These are phyloP conservation scores for Tephrocybe rancida DNA, from an alignment of 768 basidiomycete genomes.

Conservation along the genomic window DNA sequence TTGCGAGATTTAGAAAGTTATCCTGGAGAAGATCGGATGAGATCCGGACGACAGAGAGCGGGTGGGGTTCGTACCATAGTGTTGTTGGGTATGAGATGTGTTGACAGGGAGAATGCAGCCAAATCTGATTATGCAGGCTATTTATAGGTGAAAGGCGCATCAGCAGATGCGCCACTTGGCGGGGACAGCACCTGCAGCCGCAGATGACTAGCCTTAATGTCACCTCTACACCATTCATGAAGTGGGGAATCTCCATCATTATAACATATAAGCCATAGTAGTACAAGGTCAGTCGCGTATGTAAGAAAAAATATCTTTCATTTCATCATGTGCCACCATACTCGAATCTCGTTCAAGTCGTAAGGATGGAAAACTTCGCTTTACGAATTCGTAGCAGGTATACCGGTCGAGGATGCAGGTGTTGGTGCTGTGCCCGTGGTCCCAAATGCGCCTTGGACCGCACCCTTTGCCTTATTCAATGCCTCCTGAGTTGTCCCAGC, in stretches of 20 bases:
- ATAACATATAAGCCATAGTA: too few species aligned
- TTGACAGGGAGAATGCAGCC: slow-evolving; percentile 2
- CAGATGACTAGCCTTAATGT: too few species aligned
- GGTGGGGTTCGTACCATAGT: slow-evolving; percentile 10
- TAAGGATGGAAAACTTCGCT: too few species aligned
- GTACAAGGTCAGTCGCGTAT: too few species aligned
- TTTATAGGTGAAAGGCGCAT: slow-evolving; percentile 7
- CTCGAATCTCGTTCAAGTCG: too few species aligned
- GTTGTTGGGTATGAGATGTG: slow-evolving; percentile 10
- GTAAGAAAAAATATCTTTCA: too few species aligned
- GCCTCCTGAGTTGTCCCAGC: slow-evolving; percentile 26
- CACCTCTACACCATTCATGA: too few species aligned
- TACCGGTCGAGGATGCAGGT: slow-evolving; percentile 21
- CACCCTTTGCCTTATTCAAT: slow-evolving; percentile 37
- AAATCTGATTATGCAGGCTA: neutral
- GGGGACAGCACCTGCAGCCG: too few species aligned
- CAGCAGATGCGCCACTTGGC: slow-evolving; percentile 7
- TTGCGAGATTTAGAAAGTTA: slow-evolving; percentile 68
- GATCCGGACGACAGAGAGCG: neutral
- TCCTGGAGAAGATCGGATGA: slow-evolving; percentile 44
- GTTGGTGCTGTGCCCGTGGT: slow-evolving; percentile 18
- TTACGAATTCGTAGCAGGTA: slow-evolving; percentile 37
- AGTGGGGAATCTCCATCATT: too few species aligned
- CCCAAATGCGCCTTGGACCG: slow-evolving; percentile 30
- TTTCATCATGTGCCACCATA: too few species aligned